Evolutionary conservation across 2,329 filamentous ascomycete species (phyloP), one percentile per base, ranked within the genome.

Genomic region (Aspergillus transmontanensis): DNA sequence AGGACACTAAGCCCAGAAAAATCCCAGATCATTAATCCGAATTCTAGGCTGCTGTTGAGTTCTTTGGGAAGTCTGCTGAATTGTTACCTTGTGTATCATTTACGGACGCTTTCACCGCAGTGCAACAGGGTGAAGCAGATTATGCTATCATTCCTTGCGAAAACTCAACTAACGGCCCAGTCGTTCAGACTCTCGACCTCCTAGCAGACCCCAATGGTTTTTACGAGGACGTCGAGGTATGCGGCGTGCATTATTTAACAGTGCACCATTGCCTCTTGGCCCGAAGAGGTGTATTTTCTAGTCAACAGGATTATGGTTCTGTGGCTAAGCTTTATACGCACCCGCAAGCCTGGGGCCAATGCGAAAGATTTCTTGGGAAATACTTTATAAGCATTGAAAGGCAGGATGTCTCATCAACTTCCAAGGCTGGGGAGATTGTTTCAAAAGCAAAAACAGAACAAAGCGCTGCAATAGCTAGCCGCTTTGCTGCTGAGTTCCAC

Each of bases 331-430:
- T 99, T 46, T 96, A 97, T 81, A 95, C 92, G 28, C 95, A 99
- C 78, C 94, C 94, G 11, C 95, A 99, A 79, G 95, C 93, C 32
- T 97, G 95, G 83, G 93, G 93, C 30, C 95, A 99, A 80, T 97
- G 94, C 78, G 88, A 89, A 51, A 78, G 75, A 10, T 97, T 97
- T 78, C 85, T 97, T 30, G 82, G 84, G 10, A 81, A 83, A 32
- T 83, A 91, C 71, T 86, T 97, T 65, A 89, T 88, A 69, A 87
- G 87, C 51, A 84, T 90, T n/a, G 92, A 96, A 80, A 85, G 89
- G 58, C 86, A 94, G 64, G 94, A 98, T 74, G 90, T 92, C 50
- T 90, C 89, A 64, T 95, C 91, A 32, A 99, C 95, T 6, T 94
- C 90, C 69, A 89, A 88, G 67, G 95, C 92, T 0, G 94, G 94